Base-by-base conservation (phyloP, 768 basidiomycete genomes). In the Lentinula raphanica region DNA sequence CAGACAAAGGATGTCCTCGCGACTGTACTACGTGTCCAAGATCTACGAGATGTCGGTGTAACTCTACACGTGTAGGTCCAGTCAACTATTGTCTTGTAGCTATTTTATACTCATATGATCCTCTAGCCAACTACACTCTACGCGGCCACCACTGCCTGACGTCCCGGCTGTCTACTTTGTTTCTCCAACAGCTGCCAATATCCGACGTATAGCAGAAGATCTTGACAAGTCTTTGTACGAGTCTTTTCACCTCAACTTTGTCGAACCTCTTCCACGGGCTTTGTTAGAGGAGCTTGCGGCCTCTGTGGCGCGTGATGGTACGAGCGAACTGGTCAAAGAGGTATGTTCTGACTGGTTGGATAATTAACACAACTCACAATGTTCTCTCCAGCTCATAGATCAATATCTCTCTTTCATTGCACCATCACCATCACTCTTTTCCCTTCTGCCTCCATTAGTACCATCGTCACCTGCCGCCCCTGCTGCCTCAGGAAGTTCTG, bases 101-200 rank as follows among this genome's bases (percentile, higher is more conserved):
- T 23, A 21, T 54, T 44, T 32, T 35, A 50, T 29, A 56, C n/a
- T 48, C 48, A 56, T 56, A 56, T 46, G 46, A 49, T 35, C 53
- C 38, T 54, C 48, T 62, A 98, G 95, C 62, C 97, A 98, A 77
- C 74, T 98, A 5, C 94, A 98, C 68, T 86, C 94, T 0, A 74
- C 84, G 35, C 83, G 97, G 58, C 97, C 97, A 27, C 82, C 94
- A 4, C 76, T 99, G 39, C 83, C 92, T 11, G 97, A 99, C 69
- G 97, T 99, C 1, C 97, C 97, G 17, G 94, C 97, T 1, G 82
- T 98, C 29, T 99, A 99, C 76, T 97, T 99, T 68, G 90, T 98
- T 51, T 83, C 94, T 0, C 96, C 97, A 0, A 96, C 93, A 1
- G 76, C 91, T 12, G 74, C 77, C 55, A 99, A 98, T 68, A 82